Conservation (phyloP, 805 yeast genomes). For the Yamadazyma tumulicola region DNA sequence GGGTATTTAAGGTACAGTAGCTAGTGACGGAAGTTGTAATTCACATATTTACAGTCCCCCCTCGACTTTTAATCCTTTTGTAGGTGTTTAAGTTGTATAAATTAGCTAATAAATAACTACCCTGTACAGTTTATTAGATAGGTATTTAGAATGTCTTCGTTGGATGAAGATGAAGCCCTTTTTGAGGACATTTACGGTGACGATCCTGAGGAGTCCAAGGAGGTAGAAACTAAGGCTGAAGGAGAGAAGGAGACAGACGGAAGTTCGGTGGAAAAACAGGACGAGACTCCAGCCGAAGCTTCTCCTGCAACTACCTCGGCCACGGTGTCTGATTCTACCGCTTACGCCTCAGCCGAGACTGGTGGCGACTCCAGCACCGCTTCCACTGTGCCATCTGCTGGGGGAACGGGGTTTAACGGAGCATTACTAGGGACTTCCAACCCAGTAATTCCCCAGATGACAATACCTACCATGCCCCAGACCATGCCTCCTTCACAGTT, state of each 20-base stretch:
- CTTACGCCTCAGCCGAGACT: slow-evolving; percentile 3
- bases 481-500: slow-evolving; percentile 24
- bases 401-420: slow-evolving; percentile 2
- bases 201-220: slow-evolving; percentile 14
- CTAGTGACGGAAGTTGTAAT: too few relatives aligned
- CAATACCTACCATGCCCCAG: slow-evolving; percentile 14
- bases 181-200: slow-evolving; percentile 79
- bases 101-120: slow-evolving; percentile 7
- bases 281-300: slow-evolving; percentile 3
- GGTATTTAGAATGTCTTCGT: slow-evolving; percentile 25
- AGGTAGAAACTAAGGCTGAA: slow-evolving; percentile 9
- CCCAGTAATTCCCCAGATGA: slow-evolving; percentile 11
- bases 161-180: slow-evolving; percentile 91
- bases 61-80: not conserved
- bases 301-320: slow-evolving; percentile 2
- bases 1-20: too few relatives aligned
- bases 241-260: not conserved
- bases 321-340: slow-evolving; percentile 2
- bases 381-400: slow-evolving; percentile 2
- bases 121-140: not conserved
- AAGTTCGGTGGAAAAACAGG: slow-evolving; percentile 3
- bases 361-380: not conserved
- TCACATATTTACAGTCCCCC: not conserved
- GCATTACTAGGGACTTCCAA: not conserved
- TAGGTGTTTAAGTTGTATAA: slow-evolving; percentile 8